These are phyloP conservation scores for Chenopodium suecicum DNA, from an alignment of 148 eudicot genomes.

Conservation along the genomic window DNA sequence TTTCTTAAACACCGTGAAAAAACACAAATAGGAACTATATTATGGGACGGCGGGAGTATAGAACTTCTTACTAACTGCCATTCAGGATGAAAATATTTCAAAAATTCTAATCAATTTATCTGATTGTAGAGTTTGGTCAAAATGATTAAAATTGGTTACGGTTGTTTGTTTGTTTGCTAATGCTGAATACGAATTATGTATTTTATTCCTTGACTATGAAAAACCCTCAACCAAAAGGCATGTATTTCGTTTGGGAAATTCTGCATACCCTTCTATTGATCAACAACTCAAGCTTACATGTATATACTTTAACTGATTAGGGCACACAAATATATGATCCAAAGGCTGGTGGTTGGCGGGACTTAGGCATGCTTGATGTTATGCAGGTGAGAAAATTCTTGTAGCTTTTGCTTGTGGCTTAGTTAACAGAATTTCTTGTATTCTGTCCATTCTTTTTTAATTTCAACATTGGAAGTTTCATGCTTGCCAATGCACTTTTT, in stretches of 20 bases:
- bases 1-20: too few relatives aligned
- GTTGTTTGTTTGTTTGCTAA: background rate
- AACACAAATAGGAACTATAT: too few relatives aligned
- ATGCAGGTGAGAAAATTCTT: slow-evolving; percentile 69
- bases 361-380: slow-evolving; percentile 99
- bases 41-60: too few relatives aligned
- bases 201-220: background rate
- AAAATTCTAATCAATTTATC: background rate
- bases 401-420: slow-evolving; percentile 1
- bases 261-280: background rate
- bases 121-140: background rate
- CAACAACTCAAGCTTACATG: slow-evolving; percentile 13
- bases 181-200: background rate
- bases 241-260: background rate
- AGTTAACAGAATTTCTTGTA: slow-evolving; percentile 1
- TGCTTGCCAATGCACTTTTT: too few relatives aligned
- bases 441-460: background rate
- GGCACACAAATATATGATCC: slow-evolving; percentile 98
- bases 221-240: background rate
- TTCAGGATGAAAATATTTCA: background rate
- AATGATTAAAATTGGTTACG: background rate
- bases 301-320: slow-evolving; percentile 40
- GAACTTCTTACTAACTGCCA: background rate
- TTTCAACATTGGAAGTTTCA: too few relatives aligned
- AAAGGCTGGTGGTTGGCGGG: slow-evolving; percentile 99